Evolutionary conservation across 371 early-diverging fungal species (phyloP), one percentile per base, ranked within the genome.

Genomic region (Racocetra persica): DNA sequence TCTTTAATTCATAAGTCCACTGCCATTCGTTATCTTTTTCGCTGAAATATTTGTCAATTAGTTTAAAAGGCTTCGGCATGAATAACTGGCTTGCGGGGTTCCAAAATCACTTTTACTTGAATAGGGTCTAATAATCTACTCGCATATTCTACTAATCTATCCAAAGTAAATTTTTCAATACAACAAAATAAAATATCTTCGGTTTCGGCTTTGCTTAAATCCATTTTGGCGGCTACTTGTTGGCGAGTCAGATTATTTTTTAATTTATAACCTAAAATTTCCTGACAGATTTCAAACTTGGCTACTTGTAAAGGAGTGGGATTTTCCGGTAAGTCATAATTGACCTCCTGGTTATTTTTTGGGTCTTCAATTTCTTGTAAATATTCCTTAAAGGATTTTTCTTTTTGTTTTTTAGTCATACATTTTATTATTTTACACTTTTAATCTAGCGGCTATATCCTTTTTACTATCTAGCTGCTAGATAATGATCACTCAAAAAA

Each of bases 221-320:
- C 60, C 1, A 75, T 75, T 60, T 62, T 59, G 7, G 59, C 76
- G 4, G 76, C 76, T 41, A 62, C n/a, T 38, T 75, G 60, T 62
- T 60, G 41, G 1, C 59, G 10, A 20, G 76, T 60, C 4, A 75
- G 22, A 36, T 60, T 59, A 45, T 59, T 59, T 0, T 75, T 22
- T 75, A 36, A 45, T 7, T 59, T 75, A 59, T 75, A 75, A 59
- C 60, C 41, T 18, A 75, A 26, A 22, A 75, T 75, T 36, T 75
- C 20, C 52, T 75, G 28, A 75, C 76, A 75, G 60, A 75, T 28
- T 36, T 75, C 49, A 75, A 36, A 75, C 45, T 75, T 75, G n/a
- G 76, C 76, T 16, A 75, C 76, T 75, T 75, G 76, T 28, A 75
- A 36, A 32, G 60, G 14, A 60, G 76, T 60, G 1, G 76, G 76